These are phyloP conservation scores for Neurospora intermedia DNA, from an alignment of 495 filamentous ascomycete genomes.

Conservation along the genomic window DNA sequence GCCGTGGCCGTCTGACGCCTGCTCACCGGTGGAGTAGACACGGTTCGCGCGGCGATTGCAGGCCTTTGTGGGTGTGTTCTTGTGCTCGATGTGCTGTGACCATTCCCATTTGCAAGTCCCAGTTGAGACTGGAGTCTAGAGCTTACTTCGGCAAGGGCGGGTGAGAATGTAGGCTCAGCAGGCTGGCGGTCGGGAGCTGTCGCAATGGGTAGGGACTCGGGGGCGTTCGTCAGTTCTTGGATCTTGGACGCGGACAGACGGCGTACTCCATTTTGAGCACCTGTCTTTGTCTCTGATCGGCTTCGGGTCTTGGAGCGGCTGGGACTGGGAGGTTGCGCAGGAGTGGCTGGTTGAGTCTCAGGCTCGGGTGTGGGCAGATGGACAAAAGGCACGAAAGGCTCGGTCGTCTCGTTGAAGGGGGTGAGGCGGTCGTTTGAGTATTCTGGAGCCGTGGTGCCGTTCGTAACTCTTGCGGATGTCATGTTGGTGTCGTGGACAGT, in stretches of 20 bases:
- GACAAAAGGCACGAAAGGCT: not conserved
- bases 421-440: constrained; percentile 23
- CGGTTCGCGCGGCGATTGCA: constrained; percentile 19
- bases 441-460: constrained; percentile 20
- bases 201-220: constrained; percentile 38
- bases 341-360: not conserved
- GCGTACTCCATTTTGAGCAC: constrained; percentile 30
- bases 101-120: not conserved
- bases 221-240: constrained; percentile 41
- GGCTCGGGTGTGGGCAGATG: not conserved
- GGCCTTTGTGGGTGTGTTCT: constrained; percentile 9
- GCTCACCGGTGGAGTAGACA: constrained; percentile 35
- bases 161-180: constrained; percentile 24
- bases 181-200: constrained; percentile 15
- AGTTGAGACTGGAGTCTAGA: not conserved
- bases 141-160: constrained; percentile 23
- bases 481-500: not conserved
- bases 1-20: constrained; percentile 13
- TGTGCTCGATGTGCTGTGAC: not conserved
- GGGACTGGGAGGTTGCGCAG: not conserved
- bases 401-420: constrained; percentile 13
- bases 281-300: constrained; percentile 26
- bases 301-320: constrained; percentile 11
- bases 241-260: constrained; percentile 49
- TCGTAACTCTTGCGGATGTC: constrained; percentile 9